Conservation (phyloP, 2,329 filamentous ascomycete species). For the Diaporthe ilicicola region DNA sequence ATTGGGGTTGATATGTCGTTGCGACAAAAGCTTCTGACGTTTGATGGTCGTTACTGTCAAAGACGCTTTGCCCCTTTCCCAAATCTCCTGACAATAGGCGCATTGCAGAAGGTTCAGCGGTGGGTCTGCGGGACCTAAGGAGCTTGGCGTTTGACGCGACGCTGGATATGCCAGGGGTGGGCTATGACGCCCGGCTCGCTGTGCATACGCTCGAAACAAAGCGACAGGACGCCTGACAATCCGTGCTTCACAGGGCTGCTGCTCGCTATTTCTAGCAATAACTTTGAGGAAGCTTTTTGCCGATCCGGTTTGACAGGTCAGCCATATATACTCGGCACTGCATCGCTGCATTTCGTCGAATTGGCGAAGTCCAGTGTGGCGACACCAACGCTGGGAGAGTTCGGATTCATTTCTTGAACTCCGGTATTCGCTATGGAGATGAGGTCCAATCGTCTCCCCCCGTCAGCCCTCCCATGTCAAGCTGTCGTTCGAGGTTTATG, state of each 20-base stretch:
- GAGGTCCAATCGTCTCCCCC: not conserved
- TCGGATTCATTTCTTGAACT: slow-evolving; percentile 2
- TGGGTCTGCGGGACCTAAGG: slow-evolving; percentile 22
- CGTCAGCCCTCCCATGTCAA: slow-evolving; percentile 6
- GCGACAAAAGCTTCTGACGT: slow-evolving; percentile 18
- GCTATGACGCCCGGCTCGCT: not conserved
- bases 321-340: not conserved
- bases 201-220: not conserved
- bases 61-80: slow-evolving; percentile 14
- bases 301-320: not conserved
- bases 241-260: not conserved
- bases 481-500: slow-evolving; percentile 1
- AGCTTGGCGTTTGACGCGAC: slow-evolving; percentile 23
- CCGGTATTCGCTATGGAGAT: not conserved
- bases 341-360: not conserved
- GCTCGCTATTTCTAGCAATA: not conserved
- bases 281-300: not conserved
- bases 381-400: not conserved
- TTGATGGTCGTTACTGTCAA: slow-evolving; percentile 19
- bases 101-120: slow-evolving; percentile 12
- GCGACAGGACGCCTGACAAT: not conserved
- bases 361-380: not conserved
- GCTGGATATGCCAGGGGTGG: slow-evolving; percentile 13
- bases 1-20: slow-evolving; percentile 24
- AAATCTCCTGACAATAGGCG: slow-evolving; percentile 19